phyloP scores from a whole-genome alignment of 1,139 yeast genomes.

The Suhomyces guaymorum region DNA sequence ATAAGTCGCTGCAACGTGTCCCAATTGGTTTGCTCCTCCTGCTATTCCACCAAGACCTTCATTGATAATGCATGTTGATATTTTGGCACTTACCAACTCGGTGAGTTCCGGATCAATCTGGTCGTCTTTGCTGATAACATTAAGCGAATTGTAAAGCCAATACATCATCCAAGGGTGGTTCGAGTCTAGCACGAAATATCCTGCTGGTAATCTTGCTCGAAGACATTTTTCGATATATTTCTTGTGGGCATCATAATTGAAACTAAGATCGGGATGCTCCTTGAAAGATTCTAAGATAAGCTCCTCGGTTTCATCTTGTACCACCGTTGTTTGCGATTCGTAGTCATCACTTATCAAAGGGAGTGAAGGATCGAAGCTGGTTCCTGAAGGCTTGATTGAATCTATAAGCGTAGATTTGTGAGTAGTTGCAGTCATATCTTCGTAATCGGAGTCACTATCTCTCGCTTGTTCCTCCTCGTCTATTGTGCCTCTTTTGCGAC shows the following conservation, averaged over 20 bases:
- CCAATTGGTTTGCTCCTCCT: constrained; percentile 79
- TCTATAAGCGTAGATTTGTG: constrained; percentile 7
- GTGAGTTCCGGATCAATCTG: constrained; percentile 9
- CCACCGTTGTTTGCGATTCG: constrained; percentile 16
- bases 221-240: constrained; percentile 32
- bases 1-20: constrained; percentile 85
- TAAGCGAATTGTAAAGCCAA: constrained; percentile 69
- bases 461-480: neutral
- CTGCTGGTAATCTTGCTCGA: constrained; percentile 46
- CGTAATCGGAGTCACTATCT: constrained; percentile 14
- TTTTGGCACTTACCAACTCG: constrained; percentile 24
- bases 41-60: constrained; percentile 70
- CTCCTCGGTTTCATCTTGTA: constrained; percentile 17
- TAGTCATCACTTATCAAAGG: constrained; percentile 12
- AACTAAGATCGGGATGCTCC: constrained; percentile 10
- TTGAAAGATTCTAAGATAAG: constrained; percentile 14
- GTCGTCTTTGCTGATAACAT: constrained; percentile 3
- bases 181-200: constrained; percentile 65
- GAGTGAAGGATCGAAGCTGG: constrained; percentile 9
- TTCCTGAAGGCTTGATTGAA: constrained; percentile 3
- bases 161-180: constrained; percentile 89
- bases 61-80: constrained; percentile 30
- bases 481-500: constrained; percentile 10
- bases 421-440: constrained; percentile 12
- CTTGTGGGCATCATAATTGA: constrained; percentile 17